These are phyloP conservation scores for Endogone sp. DNA, from an alignment of 192 early-diverging fungal genomes.

Conservation along the genomic window DNA sequence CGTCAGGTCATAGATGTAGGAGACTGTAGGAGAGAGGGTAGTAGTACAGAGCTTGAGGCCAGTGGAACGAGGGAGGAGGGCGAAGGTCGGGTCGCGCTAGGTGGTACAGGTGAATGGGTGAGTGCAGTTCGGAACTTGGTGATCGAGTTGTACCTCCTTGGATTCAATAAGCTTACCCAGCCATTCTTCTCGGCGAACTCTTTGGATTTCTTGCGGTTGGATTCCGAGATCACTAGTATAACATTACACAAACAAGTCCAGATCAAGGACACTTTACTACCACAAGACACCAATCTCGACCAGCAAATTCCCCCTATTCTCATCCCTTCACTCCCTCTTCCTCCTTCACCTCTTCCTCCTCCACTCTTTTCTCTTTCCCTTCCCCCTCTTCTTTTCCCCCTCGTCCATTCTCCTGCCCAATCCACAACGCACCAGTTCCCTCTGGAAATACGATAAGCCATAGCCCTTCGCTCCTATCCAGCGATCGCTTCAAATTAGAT, in stretches of 20 bases:
- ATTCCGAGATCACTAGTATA: constrained; percentile 60
- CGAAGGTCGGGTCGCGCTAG: constrained; percentile 57
- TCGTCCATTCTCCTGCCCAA: too few species aligned
- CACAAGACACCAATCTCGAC: not conserved
- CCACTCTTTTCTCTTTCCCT: too few species aligned
- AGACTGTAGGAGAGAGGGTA: constrained; percentile 57
- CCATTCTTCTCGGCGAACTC: constrained; percentile 69
- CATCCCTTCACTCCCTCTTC: too few species aligned
- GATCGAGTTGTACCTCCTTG: too few species aligned
- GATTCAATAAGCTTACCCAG: constrained; percentile 26
- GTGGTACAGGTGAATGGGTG: not conserved
- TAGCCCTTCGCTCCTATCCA: constrained; percentile 60
- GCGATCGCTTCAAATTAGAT: constrained; percentile 50
- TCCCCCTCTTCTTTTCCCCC: too few species aligned
- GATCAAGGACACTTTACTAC: not conserved
- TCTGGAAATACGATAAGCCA: constrained; percentile 97
- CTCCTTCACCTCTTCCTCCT: too few species aligned
- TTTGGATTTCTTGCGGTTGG: constrained; percentile 63
- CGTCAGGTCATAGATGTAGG: constrained; percentile 85
- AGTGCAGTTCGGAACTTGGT: not conserved
- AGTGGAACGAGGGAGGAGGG: constrained; percentile 82
- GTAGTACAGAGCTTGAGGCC: constrained; percentile 74
- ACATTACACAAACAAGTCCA: not conserved
- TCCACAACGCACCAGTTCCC: constrained; percentile 63
- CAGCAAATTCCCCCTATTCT: too few species aligned